Conservation (phyloP, 1,139 yeast species). For the Pneumocystis carinii region DNA sequence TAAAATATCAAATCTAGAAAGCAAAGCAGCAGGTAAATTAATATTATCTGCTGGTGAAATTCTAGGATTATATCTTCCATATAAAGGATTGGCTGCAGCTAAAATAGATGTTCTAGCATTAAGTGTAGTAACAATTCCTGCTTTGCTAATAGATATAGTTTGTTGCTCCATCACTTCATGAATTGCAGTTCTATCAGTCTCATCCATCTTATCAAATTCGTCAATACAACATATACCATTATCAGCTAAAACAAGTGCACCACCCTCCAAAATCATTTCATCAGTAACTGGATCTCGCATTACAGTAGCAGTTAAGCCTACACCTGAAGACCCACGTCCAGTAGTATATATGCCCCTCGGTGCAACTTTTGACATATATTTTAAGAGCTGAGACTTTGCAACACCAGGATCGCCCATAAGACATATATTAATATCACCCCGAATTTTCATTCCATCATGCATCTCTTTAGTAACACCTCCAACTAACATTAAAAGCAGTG, state of each 20-base stretch:
- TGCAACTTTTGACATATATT: slow-evolving; percentile 81
- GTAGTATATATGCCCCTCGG: slow-evolving; percentile 97
- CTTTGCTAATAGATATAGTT: slow-evolving; percentile 92
- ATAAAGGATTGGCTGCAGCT: slow-evolving; percentile 96
- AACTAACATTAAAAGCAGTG: slow-evolving; percentile 63
- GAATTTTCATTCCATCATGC: slow-evolving; percentile 91
- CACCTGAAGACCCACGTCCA: slow-evolving; percentile 98
- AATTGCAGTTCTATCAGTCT: slow-evolving; percentile 88
- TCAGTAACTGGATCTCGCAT: slow-evolving; percentile 98
- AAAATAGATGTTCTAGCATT: slow-evolving; percentile 91
- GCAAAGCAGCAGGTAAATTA: slow-evolving; percentile 88
- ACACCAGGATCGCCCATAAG: slow-evolving; percentile 99
- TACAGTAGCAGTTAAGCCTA: slow-evolving; percentile 97
- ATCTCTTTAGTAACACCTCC: slow-evolving; percentile 93
- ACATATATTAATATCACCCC: slow-evolving; percentile 95
- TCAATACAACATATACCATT: slow-evolving; percentile 98
- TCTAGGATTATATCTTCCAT: slow-evolving; percentile 84
- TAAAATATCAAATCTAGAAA: slow-evolving; percentile 87
- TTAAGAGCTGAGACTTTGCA: slow-evolving; percentile 90
- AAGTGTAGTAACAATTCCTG: slow-evolving; percentile 91
- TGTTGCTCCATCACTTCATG: slow-evolving; percentile 99
- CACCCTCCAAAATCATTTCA: slow-evolving; percentile 97
- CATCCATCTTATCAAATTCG: slow-evolving; percentile 99
- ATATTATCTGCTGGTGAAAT: slow-evolving; percentile 89
- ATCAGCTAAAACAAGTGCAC: slow-evolving; percentile 93